Evolutionary conservation across 495 filamentous ascomycete species (phyloP).

Genomic region (Penicillium silybi): DNA sequence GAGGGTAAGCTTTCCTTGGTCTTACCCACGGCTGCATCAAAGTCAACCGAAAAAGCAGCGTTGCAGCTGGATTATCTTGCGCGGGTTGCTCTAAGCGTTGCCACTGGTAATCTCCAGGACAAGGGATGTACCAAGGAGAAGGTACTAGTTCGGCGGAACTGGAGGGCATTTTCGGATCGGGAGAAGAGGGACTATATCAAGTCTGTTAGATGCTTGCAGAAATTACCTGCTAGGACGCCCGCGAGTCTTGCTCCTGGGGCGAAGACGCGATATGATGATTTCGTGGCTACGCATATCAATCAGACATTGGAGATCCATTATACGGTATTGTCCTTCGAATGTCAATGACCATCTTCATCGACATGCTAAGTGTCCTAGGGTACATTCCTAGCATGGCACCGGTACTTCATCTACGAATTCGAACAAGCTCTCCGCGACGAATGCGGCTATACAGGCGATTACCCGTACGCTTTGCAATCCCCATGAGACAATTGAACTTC

Average conservation of each 20-base stretch:
- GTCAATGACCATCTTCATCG: no score
- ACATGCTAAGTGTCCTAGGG: slow-evolving; percentile 26
- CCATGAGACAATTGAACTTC: no score
- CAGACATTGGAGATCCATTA: slow-evolving; percentile 59
- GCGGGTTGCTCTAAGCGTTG: not conserved
- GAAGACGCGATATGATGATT: slow-evolving; percentile 64
- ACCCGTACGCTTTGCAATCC: slow-evolving; percentile 16
- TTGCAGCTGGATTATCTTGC: not conserved
- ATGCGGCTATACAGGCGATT: slow-evolving; percentile 61
- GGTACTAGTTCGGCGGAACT: slow-evolving; percentile 47
- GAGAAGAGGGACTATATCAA: slow-evolving; percentile 58
- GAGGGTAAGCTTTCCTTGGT: not conserved
- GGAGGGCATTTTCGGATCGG: slow-evolving; percentile 24
- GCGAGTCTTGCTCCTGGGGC: slow-evolving; percentile 42
- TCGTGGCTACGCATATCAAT: slow-evolving; percentile 63
- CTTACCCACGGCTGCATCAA: not conserved
- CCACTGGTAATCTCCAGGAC: not conserved
- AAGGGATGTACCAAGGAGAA: slow-evolving; percentile 17
- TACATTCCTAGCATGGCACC: slow-evolving; percentile 68
- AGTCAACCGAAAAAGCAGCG: not conserved
- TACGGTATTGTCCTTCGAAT: slow-evolving; percentile 27
- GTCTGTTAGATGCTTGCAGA: slow-evolving; percentile 61
- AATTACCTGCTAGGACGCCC: slow-evolving; percentile 44
- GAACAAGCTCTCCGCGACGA: slow-evolving; percentile 66
- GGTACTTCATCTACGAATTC: slow-evolving; percentile 60